Evolutionary conservation across 75 land plant genomes (phyloP).

Genomic region (Larix kaempferi): DNA sequence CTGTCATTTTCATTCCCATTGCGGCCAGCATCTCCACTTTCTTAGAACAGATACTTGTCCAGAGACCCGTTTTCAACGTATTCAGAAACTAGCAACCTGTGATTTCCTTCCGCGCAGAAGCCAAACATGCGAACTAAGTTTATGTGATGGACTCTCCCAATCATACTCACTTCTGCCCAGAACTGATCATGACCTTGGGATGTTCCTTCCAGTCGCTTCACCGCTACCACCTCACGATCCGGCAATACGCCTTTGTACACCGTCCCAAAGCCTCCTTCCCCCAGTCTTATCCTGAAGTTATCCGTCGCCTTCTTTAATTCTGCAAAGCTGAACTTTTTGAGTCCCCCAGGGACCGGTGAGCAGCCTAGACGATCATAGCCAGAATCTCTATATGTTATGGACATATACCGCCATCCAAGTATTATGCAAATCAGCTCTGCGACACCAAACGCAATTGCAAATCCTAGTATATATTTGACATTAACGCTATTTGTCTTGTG

Average conservation of each 20-base stretch:
- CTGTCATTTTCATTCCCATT: too few relatives aligned
- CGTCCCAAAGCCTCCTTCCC: slow-evolving; percentile 52
- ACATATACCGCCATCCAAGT: slow-evolving; percentile 31
- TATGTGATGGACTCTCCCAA: slow-evolving; percentile 69
- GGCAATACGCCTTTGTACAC: slow-evolving; percentile 47
- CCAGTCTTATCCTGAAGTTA: slow-evolving; percentile 50
- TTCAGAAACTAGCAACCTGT: too few relatives aligned
- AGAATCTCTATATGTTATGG: neutral
- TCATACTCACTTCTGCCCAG: slow-evolving; percentile 63
- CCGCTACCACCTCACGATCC: slow-evolving; percentile 35
- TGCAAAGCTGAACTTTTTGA: slow-evolving; percentile 35
- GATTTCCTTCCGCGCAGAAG: too few relatives aligned
- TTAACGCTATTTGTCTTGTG: too few relatives aligned
- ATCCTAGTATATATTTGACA: slow-evolving; percentile 9
- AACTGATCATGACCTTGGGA: slow-evolving; percentile 44
- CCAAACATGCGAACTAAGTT: slow-evolving; percentile 72
- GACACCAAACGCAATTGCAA: slow-evolving; percentile 18
- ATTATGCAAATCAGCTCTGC: slow-evolving; percentile 21
- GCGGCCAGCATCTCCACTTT: too few relatives aligned
- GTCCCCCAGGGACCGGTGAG: slow-evolving; percentile 25
- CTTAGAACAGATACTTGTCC: too few relatives aligned
- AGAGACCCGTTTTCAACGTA: too few relatives aligned
- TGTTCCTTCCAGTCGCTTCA: slow-evolving; percentile 39
- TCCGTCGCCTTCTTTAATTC: slow-evolving; percentile 64
- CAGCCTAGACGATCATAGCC: slow-evolving; percentile 20